Evolutionary conservation across 164 flowering plant species (phyloP).

Genomic region (Kingdonia uniflora): DNA sequence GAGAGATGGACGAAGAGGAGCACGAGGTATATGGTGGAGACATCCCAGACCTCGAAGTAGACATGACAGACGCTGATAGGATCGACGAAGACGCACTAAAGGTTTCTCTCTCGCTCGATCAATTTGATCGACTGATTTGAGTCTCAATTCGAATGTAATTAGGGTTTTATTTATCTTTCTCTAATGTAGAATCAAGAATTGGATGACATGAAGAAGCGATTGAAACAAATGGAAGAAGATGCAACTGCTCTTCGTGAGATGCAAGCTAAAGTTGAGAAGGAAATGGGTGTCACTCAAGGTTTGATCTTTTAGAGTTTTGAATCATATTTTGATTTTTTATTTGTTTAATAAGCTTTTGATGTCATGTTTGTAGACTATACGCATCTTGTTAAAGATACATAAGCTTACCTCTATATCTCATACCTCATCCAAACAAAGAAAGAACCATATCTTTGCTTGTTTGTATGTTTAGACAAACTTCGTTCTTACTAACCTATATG

Average conservation of each 20-base stretch:
- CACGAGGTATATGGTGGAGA: constrained; percentile 27
- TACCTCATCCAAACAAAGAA: no score
- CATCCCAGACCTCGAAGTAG: constrained; percentile 21
- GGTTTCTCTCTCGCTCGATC: constrained; percentile 1
- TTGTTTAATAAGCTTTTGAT: no score
- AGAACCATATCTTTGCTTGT: no score
- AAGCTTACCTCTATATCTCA: no score
- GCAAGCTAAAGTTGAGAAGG: constrained; percentile 33
- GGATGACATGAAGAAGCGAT: constrained; percentile 31
- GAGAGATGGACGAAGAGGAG: constrained; percentile 18
- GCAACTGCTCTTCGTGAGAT: constrained; percentile 28
- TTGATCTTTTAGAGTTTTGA: constrained; percentile 1
- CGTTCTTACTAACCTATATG: no score
- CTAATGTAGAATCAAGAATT: constrained; percentile 16
- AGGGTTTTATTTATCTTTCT: neutral
- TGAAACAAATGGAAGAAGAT: constrained; percentile 33
- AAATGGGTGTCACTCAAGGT: constrained; percentile 30
- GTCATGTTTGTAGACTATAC: no score
- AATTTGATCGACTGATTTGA: neutral
- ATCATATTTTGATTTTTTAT: neutral
- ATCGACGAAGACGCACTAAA: constrained; percentile 13
- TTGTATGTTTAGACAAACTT: no score
- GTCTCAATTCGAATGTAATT: neutral
- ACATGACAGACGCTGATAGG: constrained; percentile 11
- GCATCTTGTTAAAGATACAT: no score